Evolutionary conservation across 352 stramenopile species (phyloP).

Genomic region (Blastocystis sp.): DNA sequence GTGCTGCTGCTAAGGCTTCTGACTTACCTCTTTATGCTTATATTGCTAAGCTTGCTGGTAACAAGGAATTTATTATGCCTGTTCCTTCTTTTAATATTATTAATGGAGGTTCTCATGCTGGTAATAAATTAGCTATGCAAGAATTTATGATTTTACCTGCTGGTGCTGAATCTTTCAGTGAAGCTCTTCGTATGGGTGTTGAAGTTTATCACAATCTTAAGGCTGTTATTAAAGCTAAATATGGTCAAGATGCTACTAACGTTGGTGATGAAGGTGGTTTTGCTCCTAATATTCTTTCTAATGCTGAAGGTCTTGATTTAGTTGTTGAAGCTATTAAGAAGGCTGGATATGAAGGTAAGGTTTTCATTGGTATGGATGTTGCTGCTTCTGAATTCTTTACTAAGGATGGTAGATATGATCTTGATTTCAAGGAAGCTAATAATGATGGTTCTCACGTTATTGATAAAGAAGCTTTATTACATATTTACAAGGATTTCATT

Average conservation of each 20-base stretch:
- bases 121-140: conserved; percentile 96
- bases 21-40: conserved; percentile 86
- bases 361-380: conserved; percentile 86
- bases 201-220: conserved; percentile 97
- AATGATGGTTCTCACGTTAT: conserved; percentile 61
- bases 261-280: conserved; percentile 97
- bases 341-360: conserved; percentile 81
- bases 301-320: conserved; percentile 79
- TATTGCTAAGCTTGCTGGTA: conserved; percentile 88
- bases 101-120: conserved; percentile 89
- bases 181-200: conserved; percentile 88
- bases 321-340: conserved; percentile 86
- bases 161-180: conserved; percentile 62
- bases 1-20: conserved; percentile 72
- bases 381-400: conserved; percentile 92
- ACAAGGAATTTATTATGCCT: conserved; percentile 68
- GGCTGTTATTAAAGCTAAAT: conserved; percentile 91
- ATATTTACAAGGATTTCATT: conserved; percentile 76
- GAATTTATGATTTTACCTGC: conserved; percentile 88
- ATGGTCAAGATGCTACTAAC: conserved; percentile 87
- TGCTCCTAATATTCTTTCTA: conserved; percentile 80
- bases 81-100: conserved; percentile 99
- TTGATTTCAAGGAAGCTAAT: conserved; percentile 84
- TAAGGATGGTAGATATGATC: conserved; percentile 81
- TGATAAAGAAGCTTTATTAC: conserved; percentile 73